Evolutionary conservation across 306 rosid species (phyloP).

Genomic region (Clitoria ternatea): DNA sequence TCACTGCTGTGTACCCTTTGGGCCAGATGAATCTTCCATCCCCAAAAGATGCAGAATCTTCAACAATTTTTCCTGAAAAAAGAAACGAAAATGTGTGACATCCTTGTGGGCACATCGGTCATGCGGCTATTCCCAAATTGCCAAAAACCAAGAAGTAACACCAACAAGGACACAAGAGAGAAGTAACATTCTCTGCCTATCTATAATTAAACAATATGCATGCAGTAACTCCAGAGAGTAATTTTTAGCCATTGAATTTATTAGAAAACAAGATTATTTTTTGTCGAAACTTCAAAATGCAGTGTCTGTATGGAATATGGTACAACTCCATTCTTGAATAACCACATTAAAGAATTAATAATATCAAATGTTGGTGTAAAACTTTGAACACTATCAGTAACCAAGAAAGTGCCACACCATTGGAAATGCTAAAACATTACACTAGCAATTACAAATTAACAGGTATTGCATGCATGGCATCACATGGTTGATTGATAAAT

Average conservation of each 20-base stretch:
- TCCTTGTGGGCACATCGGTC: constrained; percentile 4
- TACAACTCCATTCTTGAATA: not conserved
- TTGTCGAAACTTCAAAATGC: constrained; percentile 3
- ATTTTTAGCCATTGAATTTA: not conserved
- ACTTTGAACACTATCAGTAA: not conserved
- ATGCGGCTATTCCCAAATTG: constrained; percentile 3
- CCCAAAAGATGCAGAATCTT: constrained; percentile 60
- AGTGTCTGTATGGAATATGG: not conserved
- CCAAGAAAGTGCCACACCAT: not conserved
- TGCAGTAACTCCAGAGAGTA: not conserved
- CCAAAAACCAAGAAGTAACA: constrained; percentile 24
- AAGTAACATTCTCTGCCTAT: not conserved
- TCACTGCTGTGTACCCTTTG: constrained; percentile 86
- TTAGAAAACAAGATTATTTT: not conserved
- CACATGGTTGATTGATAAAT: not conserved
- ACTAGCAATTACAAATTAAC: not conserved
- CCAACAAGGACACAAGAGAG: not conserved
- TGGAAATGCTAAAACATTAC: constrained; percentile 9
- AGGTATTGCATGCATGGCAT: not conserved
- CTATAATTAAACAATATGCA: not conserved
- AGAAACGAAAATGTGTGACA: not conserved
- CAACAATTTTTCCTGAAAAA: constrained; percentile 73
- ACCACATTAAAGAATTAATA: not conserved
- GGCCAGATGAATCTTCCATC: constrained; percentile 77
- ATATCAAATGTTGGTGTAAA: not conserved